Percentiles rank a stretch among this genome's conserved stretches.
phyloP scores from a whole-genome alignment of 495 filamentous ascomycete genomes.

The Durotheca rogersii region DNA sequence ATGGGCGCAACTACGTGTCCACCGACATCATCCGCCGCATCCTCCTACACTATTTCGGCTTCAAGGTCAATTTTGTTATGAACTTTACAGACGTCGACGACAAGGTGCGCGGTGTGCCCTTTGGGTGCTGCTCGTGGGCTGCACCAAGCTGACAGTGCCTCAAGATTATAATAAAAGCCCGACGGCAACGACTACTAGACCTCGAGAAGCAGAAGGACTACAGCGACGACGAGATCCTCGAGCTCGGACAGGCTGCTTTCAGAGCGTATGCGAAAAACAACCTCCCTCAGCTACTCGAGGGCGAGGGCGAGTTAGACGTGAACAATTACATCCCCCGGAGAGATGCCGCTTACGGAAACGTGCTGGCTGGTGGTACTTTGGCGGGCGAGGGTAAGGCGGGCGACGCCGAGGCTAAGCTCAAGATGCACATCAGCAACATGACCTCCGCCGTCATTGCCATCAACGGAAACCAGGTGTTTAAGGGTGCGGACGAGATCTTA shows the following conservation, averaged over 20 bases:
- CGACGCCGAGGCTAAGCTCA: slow-evolving; percentile 80
- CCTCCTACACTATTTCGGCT: slow-evolving; percentile 81
- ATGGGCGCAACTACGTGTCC: slow-evolving; percentile 91
- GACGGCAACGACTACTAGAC: slow-evolving; percentile 75
- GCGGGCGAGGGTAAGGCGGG: slow-evolving; percentile 59
- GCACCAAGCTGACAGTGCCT: slow-evolving; percentile 49
- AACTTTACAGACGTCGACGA: slow-evolving; percentile 94
- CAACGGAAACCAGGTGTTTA: slow-evolving; percentile 43
- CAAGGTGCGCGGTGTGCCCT: slow-evolving; percentile 56
- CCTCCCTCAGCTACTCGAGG: slow-evolving; percentile 59
- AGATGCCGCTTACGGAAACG: slow-evolving; percentile 61
- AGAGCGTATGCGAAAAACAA: slow-evolving; percentile 73
- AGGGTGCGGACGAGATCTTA: slow-evolving; percentile 64
- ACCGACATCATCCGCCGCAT: slow-evolving; percentile 92
- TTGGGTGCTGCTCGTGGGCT: background rate
- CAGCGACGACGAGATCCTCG: slow-evolving; percentile 44
- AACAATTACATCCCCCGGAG: slow-evolving; percentile 57
- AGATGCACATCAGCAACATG: slow-evolving; percentile 88
- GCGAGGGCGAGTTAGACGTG: slow-evolving; percentile 44
- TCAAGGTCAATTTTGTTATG: slow-evolving; percentile 87
- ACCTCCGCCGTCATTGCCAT: slow-evolving; percentile 61
- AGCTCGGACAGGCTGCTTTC: slow-evolving; percentile 67
- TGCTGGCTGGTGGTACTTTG: slow-evolving; percentile 64
- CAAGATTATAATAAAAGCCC: slow-evolving; percentile 79
- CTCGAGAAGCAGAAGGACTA: slow-evolving; percentile 49